phyloP scores from a whole-genome alignment of 2,329 filamentous ascomycete genomes.

The Daldinia eschscholtzii region DNA sequence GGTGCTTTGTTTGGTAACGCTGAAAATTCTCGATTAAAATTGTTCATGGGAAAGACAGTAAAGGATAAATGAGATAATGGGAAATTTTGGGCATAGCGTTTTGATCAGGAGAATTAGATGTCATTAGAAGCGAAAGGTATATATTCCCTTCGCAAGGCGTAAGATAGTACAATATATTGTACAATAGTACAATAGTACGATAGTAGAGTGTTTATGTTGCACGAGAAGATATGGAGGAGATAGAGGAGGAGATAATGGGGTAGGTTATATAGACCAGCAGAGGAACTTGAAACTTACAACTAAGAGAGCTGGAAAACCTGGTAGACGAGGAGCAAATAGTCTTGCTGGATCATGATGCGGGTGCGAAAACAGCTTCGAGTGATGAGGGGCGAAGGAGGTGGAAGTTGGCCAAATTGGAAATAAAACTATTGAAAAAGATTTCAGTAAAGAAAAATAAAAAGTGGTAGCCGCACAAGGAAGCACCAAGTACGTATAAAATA shows the following conservation, averaged over 20 bases:
- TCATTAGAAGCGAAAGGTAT: background rate
- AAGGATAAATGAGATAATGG: background rate
- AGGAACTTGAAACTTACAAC: conserved; percentile 40
- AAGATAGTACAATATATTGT: background rate
- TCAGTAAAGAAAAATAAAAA: background rate
- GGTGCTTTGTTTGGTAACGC: conserved; percentile 1
- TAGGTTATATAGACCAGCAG: background rate
- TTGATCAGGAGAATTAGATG: background rate
- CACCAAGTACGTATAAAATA: conserved; percentile 10
- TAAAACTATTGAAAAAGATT: conserved; percentile 17
- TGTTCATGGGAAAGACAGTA: background rate
- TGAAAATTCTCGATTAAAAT: background rate
- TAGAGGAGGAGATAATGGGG: background rate
- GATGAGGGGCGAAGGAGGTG: conserved; percentile 22
- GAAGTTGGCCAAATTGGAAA: conserved; percentile 4
- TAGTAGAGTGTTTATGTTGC: background rate
- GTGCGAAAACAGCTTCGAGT: conserved; percentile 23
- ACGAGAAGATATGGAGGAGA: background rate
- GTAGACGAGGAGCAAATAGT: conserved; percentile 33
- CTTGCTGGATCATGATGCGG: conserved; percentile 50
- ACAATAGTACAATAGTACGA: background rate
- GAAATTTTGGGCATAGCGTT: background rate
- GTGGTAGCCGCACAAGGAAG: conserved; percentile 6
- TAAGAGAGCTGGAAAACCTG: conserved; percentile 45
- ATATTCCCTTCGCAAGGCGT: background rate